phyloP scores from a whole-genome alignment of 331 rosid genomes.

The Malus hybrid region DNA sequence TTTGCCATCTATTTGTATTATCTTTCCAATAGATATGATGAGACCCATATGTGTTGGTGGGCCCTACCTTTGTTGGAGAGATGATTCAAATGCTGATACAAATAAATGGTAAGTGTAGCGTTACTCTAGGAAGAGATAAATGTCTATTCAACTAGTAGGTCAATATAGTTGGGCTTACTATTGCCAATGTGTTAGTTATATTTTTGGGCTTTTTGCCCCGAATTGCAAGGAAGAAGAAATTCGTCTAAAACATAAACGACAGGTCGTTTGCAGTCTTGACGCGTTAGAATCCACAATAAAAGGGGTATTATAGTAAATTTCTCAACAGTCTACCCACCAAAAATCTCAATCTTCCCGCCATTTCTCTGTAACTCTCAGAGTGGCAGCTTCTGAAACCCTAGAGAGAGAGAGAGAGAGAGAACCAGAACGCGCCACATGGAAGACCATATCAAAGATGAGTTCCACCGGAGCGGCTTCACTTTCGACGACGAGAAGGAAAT shows the following conservation, averaged over 20 bases:
- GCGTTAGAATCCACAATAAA: neutral
- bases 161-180: neutral
- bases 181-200: neutral
- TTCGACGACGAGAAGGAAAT: constrained; percentile 62
- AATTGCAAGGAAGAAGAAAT: too few species aligned
- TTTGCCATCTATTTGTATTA: too few species aligned
- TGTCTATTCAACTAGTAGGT: neutral
- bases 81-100: too few species aligned
- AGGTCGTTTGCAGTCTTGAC: neutral
- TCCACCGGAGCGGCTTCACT: constrained; percentile 35
- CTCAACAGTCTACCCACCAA: neutral
- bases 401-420: constrained; percentile 7
- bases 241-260: neutral
- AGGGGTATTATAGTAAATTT: neutral
- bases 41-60: too few species aligned
- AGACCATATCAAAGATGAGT: constrained; percentile 58
- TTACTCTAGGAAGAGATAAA: too few species aligned
- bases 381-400: constrained; percentile 44
- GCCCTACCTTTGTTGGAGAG: too few species aligned
- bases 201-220: neutral
- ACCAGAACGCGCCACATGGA: constrained; percentile 36
- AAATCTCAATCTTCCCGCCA: constrained; percentile 28
- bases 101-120: too few species aligned
- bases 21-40: too few species aligned
- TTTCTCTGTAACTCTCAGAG: constrained; percentile 8